A percentile compares a stretch with the other conserved stretches of the same genome.
phyloP scores from a whole-genome alignment of 1,284 basidiomycete genomes.

The Rugosomyces carneus region DNA sequence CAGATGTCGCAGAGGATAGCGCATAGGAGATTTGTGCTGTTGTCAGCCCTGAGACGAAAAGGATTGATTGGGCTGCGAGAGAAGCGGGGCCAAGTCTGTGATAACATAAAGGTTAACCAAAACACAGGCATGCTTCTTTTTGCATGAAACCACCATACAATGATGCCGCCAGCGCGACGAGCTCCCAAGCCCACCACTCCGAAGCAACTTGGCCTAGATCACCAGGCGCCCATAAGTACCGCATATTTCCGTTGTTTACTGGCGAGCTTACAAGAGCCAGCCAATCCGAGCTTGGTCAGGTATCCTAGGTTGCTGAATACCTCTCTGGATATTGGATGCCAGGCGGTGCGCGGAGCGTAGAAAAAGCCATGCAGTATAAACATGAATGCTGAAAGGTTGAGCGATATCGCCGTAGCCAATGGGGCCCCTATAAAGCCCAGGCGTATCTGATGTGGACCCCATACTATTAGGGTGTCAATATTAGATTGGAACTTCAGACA shows the following conservation, averaged over 20 bases:
- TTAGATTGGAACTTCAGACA: background rate
- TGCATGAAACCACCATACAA: conserved; percentile 19
- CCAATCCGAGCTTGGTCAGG: conserved; percentile 69
- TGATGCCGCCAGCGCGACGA: conserved; percentile 56
- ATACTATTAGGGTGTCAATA: conserved; percentile 43
- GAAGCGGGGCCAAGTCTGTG: conserved; percentile 49
- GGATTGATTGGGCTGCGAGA: conserved; percentile 68
- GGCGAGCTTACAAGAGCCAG: conserved; percentile 54
- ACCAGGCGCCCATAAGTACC: background rate
- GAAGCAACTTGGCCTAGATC: conserved; percentile 43
- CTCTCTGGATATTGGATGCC: conserved; percentile 71
- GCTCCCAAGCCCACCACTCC: conserved; percentile 94
- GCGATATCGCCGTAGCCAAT: conserved; percentile 82
- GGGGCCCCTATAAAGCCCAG: conserved; percentile 94
- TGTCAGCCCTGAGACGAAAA: conserved; percentile 68
- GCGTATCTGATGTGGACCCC: conserved; percentile 73
- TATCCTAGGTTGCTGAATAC: conserved; percentile 71
- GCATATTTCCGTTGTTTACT: too few relatives aligned
- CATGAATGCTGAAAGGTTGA: conserved; percentile 74
- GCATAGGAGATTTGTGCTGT: conserved; percentile 83
- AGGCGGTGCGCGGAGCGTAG: conserved; percentile 74
- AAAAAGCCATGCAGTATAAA: conserved; percentile 72
- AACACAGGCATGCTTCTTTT: too few relatives aligned
- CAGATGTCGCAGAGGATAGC: conserved; percentile 75
- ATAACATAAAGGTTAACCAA: too few relatives aligned